Conservation (phyloP, 495 filamentous ascomycete genomes). For the Saxophila tyrrhenica region DNA sequence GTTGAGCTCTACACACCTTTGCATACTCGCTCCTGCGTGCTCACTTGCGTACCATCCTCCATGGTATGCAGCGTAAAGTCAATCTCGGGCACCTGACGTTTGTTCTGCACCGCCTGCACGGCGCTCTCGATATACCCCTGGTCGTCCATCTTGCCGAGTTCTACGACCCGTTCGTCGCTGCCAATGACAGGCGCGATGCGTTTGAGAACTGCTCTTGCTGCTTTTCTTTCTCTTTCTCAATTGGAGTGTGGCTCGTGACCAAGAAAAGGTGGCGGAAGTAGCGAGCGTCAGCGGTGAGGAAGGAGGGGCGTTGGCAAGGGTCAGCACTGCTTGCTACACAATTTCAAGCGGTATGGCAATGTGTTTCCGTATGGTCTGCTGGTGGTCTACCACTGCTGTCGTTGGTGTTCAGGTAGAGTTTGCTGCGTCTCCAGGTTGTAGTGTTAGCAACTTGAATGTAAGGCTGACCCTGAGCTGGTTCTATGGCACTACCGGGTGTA, state of each 20-base stretch:
- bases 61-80: slow-evolving; percentile 96
- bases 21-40: slow-evolving; percentile 86
- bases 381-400: no score
- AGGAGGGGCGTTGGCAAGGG: no score
- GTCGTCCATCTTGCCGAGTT: slow-evolving; percentile 13
- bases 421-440: no score
- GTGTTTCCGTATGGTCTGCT: no score
- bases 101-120: slow-evolving; percentile 71
- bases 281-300: no score
- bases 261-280: not conserved
- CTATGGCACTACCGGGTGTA: no score
- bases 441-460: no score
- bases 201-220: not conserved
- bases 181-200: not conserved
- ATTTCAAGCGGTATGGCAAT: no score
- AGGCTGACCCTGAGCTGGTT: no score
- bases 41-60: slow-evolving; percentile 94
- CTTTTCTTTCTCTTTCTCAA: not conserved
- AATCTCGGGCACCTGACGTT: slow-evolving; percentile 91
- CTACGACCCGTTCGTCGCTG: not conserved
- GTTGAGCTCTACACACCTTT: slow-evolving; percentile 61
- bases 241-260: not conserved
- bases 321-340: no score
- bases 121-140: slow-evolving; percentile 32
- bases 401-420: no score